phyloP scores from a whole-genome alignment of 352 stramenopile species.

The Peronospora farinosa region DNA sequence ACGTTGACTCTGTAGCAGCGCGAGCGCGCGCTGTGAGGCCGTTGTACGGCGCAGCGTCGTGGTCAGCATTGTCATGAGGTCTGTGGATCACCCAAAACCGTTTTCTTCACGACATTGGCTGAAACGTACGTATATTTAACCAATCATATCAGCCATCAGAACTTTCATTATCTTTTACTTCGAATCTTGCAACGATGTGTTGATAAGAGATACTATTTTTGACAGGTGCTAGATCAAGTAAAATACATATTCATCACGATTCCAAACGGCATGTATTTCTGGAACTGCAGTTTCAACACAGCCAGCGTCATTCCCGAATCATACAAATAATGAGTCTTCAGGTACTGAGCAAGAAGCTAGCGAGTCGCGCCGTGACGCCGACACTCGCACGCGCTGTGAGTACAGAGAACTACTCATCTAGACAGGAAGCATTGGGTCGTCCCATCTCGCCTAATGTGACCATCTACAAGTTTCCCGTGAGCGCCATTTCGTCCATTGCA shows the following conservation, averaged over 20 bases:
- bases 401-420: slow-evolving; percentile 66
- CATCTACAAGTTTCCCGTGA: slow-evolving; percentile 93
- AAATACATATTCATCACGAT: background rate
- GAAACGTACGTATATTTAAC: slow-evolving; percentile 7
- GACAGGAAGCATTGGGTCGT: slow-evolving; percentile 82
- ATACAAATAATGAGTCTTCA: slow-evolving; percentile 29
- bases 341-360: slow-evolving; percentile 29
- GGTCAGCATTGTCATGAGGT: slow-evolving; percentile 33
- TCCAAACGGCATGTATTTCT: slow-evolving; percentile 14
- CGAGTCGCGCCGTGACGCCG: slow-evolving; percentile 13
- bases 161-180: background rate
- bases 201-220: background rate
- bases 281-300: slow-evolving; percentile 2
- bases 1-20: slow-evolving; percentile 56
- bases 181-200: background rate
- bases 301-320: slow-evolving; percentile 10
- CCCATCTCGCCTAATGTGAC: slow-evolving; percentile 94
- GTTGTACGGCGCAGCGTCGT: slow-evolving; percentile 42
- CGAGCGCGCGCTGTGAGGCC: slow-evolving; percentile 34
- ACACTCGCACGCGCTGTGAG: slow-evolving; percentile 30
- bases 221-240: background rate
- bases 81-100: slow-evolving; percentile 19
- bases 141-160: slow-evolving; percentile 9
- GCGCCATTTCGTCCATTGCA: slow-evolving; percentile 90
- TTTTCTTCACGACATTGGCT: slow-evolving; percentile 16